phyloP scores from a whole-genome alignment of 495 filamentous ascomycete genomes.

The Evansstolkia leycettana region DNA sequence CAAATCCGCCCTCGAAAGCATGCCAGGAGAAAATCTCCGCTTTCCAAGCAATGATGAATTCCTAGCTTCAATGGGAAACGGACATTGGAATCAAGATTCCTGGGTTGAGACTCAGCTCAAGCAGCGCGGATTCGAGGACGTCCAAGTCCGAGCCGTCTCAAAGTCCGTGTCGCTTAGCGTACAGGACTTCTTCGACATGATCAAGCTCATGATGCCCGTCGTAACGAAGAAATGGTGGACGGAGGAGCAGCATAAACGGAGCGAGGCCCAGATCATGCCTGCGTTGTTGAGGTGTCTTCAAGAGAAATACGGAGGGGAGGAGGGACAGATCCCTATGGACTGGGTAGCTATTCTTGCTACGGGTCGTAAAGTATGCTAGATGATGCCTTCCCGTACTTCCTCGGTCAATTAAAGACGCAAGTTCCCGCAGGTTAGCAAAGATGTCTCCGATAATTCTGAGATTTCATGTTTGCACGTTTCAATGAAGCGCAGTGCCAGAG shows the following conservation, averaged over 20 bases:
- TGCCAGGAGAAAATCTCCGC: conserved; percentile 14
- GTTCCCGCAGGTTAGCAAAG: too few species aligned
- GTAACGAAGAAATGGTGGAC: conserved; percentile 19
- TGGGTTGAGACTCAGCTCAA: conserved; percentile 21
- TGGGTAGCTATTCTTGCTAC: conserved; percentile 25
- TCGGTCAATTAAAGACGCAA: too few species aligned
- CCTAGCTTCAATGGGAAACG: conserved; percentile 7
- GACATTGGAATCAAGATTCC: conserved; percentile 18
- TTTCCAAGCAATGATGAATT: conserved; percentile 20
- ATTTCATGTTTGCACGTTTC: too few species aligned
- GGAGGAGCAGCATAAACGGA: conserved; percentile 15
- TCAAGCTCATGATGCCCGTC: conserved; percentile 15
- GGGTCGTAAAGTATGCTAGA: conserved; percentile 9
- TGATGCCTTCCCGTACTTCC: too few species aligned
- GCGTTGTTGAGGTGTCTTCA: conserved; percentile 20
- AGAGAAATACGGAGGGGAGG: conserved; percentile 14
- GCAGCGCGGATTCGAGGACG: conserved; percentile 16
- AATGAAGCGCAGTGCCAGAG: too few species aligned
- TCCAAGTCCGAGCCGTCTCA: conserved; percentile 13
- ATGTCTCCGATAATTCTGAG: too few species aligned
- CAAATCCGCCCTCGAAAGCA: conserved; percentile 13
- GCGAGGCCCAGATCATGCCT: conserved; percentile 10
- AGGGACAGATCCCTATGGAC: conserved; percentile 16
- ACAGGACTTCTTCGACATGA: conserved; percentile 17
- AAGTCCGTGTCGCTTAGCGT: conserved; percentile 10